Percentiles rank a stretch among this genome's conserved stretches.
phyloP scores from a whole-genome alignment of 352 stramenopile species.

The Phytophthora cactorum region DNA sequence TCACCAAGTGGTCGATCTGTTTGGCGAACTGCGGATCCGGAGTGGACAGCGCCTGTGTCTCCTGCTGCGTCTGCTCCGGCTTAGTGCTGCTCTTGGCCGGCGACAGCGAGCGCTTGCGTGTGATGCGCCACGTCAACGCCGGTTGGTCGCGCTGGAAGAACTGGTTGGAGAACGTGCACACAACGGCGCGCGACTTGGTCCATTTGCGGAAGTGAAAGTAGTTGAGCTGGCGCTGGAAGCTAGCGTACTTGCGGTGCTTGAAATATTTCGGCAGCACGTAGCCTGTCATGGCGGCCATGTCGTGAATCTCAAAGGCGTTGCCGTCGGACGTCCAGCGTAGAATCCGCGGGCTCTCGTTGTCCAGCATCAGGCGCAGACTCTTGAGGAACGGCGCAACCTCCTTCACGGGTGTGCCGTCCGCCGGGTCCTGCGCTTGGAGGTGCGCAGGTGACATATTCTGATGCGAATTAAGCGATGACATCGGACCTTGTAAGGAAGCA shows the following conservation, averaged over 20 bases:
- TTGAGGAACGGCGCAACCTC: conserved; percentile 78
- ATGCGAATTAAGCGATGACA: not conserved
- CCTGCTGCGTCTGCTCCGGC: not conserved
- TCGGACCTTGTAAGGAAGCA: not conserved
- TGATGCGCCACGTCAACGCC: conserved; percentile 63
- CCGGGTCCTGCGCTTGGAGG: not conserved
- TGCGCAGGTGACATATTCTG: not conserved
- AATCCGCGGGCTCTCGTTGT: conserved; percentile 51
- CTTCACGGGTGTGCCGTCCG: conserved; percentile 24
- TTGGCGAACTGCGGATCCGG: conserved; percentile 17
- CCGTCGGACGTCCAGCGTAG: conserved; percentile 64
- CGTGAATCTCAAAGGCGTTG: conserved; percentile 71
- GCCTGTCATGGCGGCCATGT: conserved; percentile 76
- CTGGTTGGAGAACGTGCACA: conserved; percentile 79
- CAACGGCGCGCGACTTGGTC: conserved; percentile 83
- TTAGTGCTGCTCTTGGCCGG: conserved; percentile 17
- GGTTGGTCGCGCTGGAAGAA: conserved; percentile 70
- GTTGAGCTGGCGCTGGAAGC: conserved; percentile 94
- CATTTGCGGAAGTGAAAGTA: conserved; percentile 95
- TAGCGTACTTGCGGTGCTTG: conserved; percentile 94
- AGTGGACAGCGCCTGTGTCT: conserved; percentile 2
- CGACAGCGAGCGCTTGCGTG: conserved; percentile 59
- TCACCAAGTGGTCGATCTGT: conserved; percentile 22
- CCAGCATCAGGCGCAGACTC: conserved; percentile 66
- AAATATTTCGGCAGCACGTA: conserved; percentile 93